These are phyloP conservation scores for Phytophthora citrophthora DNA, from an alignment of 352 stramenopile species.

Conservation along the genomic window DNA sequence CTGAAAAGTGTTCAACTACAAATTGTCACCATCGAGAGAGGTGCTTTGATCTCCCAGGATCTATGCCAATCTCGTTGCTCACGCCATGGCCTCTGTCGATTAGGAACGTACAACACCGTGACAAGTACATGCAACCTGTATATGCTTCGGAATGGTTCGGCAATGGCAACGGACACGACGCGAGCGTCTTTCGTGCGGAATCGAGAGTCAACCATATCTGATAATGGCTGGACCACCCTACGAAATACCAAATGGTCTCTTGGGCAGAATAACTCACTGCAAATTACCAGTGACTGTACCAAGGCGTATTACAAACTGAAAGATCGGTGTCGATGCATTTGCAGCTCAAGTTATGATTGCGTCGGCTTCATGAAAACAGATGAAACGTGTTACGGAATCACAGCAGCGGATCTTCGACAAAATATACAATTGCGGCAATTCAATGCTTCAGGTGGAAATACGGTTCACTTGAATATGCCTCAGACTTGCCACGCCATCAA, in stretches of 20 bases:
- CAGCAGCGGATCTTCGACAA: slow-evolving; percentile 42
- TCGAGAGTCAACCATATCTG: slow-evolving; percentile 31
- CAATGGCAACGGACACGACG: slow-evolving; percentile 31
- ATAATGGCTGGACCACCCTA: slow-evolving; percentile 53
- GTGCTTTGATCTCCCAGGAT: slow-evolving; percentile 43
- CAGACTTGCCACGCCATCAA: slow-evolving; percentile 65
- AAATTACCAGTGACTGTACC: slow-evolving; percentile 33
- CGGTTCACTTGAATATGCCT: slow-evolving; percentile 64
- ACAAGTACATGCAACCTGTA: slow-evolving; percentile 52
- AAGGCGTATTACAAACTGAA: slow-evolving; percentile 34
- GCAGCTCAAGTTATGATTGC: slow-evolving; percentile 37
- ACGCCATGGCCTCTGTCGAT: slow-evolving; percentile 53
- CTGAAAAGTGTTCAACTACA: slow-evolving; percentile 44
- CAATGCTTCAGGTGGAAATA: slow-evolving; percentile 24
- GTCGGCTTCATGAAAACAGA: slow-evolving; percentile 50
- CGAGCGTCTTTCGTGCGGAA: slow-evolving; percentile 33
- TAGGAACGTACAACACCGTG: slow-evolving; percentile 41
- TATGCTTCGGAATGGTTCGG: slow-evolving; percentile 42
- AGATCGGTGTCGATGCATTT: slow-evolving; percentile 59
- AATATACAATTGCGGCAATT: slow-evolving; percentile 41
- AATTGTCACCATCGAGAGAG: slow-evolving; percentile 45
- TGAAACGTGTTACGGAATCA: slow-evolving; percentile 49
- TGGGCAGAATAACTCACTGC: slow-evolving; percentile 38
- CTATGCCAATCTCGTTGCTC: slow-evolving; percentile 45
- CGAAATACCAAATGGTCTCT: slow-evolving; percentile 43